Evolutionary conservation across 495 filamentous ascomycete genomes (phyloP), one percentile per base, ranked within the genome.

Genomic region (Diplogelasinospora grovesii): DNA sequence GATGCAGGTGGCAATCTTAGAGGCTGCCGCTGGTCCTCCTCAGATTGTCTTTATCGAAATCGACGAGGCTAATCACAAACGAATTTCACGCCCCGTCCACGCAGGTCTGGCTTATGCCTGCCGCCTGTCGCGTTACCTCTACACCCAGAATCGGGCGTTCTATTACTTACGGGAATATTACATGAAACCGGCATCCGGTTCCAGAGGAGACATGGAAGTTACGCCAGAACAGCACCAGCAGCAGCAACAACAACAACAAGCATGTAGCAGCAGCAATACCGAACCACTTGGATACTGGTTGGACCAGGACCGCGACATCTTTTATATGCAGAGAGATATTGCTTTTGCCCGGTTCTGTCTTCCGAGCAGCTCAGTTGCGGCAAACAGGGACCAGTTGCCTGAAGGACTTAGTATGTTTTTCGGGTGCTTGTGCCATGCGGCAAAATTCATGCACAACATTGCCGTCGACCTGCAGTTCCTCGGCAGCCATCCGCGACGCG

Each of bases 381-480:
- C 31, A 14, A 23, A 14, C 6, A 8, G 22, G 19, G 10, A 10
- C 1, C 16, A 35, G 0, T n/a, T n/a, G n/a, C n/a, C n/a, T n/a
- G n/a, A n/a, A n/a, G n/a, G n/a, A n/a, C n/a, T n/a, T n/a, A n/a
- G n/a, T n/a, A 22, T n/a, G 14, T 19, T 5, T 8, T 10, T 13
- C 5, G 22, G 15, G 5, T 0, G 3, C 5, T 11, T 14, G 5
- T 36, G 27, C 0, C 1, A 8, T 5, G 32, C 31, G 16, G 23
- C 48, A 30, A 33, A 6, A 14, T 22, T 44, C 15, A 30, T 53
- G 9, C 45, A 14, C 8, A 43, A 53, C 27, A 24, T 53, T 5
- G 50, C 42, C 28, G 30, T 49, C 20, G 42, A 49, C 36, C 26
- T 53, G 6, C n/a, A 40, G 13, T 46, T 35, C 24, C 29, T 53